Evolutionary conservation across 1,139 yeast species (phyloP).

Genomic region (Nakaseomyces sp.): DNA sequence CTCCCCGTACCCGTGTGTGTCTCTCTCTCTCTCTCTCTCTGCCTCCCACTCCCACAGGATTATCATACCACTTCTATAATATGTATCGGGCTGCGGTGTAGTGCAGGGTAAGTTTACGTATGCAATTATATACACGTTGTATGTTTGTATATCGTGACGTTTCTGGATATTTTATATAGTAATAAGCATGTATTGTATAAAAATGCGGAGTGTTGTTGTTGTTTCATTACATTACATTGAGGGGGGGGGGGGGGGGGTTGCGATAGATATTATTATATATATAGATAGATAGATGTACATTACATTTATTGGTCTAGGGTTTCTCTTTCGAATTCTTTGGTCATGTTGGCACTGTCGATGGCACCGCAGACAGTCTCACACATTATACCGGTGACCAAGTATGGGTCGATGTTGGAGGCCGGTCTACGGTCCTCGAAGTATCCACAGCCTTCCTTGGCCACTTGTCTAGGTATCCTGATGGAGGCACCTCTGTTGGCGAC

Average conservation of each 20-base stretch:
- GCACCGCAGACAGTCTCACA: slow-evolving; percentile 95
- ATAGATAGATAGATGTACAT: not conserved
- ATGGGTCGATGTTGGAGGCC: slow-evolving; percentile 98
- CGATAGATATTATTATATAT: not conserved
- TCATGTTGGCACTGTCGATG: slow-evolving; percentile 93
- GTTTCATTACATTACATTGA: not conserved
- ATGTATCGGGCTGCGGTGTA: no score
- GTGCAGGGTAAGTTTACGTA: no score
- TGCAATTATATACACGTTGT: no score
- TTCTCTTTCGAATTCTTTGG: slow-evolving; percentile 78
- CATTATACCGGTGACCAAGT: slow-evolving; percentile 96
- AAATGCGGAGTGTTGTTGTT: no score
- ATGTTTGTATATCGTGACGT: no score
- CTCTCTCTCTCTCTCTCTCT: no score
- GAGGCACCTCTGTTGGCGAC: slow-evolving; percentile 99
- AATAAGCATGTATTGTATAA: no score
- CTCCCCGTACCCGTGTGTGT: no score
- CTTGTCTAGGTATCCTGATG: slow-evolving; percentile 96
- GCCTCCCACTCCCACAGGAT: no score
- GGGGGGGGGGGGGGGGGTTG: no score
- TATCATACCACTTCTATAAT: no score
- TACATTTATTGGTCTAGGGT: slow-evolving; percentile 13
- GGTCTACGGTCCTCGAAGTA: slow-evolving; percentile 99
- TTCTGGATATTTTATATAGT: no score
- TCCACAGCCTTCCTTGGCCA: slow-evolving; percentile 95